These are phyloP conservation scores for Rhodotorula graminis DNA, from an alignment of 768 basidiomycete species.

Conservation along the genomic window DNA sequence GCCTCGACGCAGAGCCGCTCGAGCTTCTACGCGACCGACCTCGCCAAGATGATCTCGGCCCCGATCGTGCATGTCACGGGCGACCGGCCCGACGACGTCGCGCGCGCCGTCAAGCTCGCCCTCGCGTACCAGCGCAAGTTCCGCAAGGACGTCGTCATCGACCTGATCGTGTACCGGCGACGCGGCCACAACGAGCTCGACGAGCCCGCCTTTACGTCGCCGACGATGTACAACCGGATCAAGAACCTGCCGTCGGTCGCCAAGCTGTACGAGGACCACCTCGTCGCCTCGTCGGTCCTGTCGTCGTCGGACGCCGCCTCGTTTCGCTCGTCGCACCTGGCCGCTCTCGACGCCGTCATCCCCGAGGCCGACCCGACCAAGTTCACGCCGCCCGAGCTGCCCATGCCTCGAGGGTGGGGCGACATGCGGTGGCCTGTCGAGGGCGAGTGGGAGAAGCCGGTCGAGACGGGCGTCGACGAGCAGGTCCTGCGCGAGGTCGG, in stretches of 20 bases:
- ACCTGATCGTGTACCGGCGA: slow-evolving; percentile 80
- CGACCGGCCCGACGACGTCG: slow-evolving; percentile 85
- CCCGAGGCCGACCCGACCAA: slow-evolving; percentile 48
- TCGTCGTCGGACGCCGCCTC: slow-evolving; percentile 53
- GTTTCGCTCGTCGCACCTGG: slow-evolving; percentile 59
- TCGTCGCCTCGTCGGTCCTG: slow-evolving; percentile 53
- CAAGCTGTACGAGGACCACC: slow-evolving; percentile 20
- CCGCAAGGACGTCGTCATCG: slow-evolving; percentile 59
- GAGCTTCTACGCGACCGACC: slow-evolving; percentile 58
- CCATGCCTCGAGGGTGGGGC: slow-evolving; percentile 65
- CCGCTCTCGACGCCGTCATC: slow-evolving; percentile 62
- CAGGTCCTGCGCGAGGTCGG: slow-evolving; percentile 60
- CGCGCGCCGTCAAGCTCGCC: slow-evolving; percentile 77
- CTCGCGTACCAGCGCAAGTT: slow-evolving; percentile 82
- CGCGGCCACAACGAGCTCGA: slow-evolving; percentile 50
- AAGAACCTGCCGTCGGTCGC: slow-evolving; percentile 59
- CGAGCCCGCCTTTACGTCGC: slow-evolving; percentile 71
- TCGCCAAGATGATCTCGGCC: slow-evolving; percentile 64
- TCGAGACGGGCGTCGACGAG: slow-evolving; percentile 63
- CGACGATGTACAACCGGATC: slow-evolving; percentile 87
- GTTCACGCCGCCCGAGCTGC: slow-evolving; percentile 49
- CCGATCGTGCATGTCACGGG: slow-evolving; percentile 89
- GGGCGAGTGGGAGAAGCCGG: slow-evolving; percentile 54
- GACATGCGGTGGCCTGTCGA: slow-evolving; percentile 61
- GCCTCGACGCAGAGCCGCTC: slow-evolving; percentile 74